phyloP scores from a whole-genome alignment of 2,329 filamentous ascomycete genomes.

The Colletotrichum magnum region DNA sequence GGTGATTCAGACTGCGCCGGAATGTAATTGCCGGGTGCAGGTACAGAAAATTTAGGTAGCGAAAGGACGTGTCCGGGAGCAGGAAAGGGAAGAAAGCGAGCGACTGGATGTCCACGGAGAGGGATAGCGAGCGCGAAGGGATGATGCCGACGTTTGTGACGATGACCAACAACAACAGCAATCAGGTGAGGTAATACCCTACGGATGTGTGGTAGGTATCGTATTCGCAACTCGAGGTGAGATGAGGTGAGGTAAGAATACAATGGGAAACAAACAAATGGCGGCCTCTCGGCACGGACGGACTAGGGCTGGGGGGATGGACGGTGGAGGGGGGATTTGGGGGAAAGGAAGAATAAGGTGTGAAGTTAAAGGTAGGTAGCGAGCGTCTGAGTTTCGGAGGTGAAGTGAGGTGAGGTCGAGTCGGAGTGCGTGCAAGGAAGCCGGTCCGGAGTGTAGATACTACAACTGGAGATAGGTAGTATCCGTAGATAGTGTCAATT shows the following conservation, averaged over 20 bases:
- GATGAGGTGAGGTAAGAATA: background rate
- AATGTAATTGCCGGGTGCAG: background rate
- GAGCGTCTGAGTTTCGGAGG: constrained; percentile 10
- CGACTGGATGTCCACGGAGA: constrained; percentile 6
- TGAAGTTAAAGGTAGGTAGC: background rate
- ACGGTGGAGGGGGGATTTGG: background rate
- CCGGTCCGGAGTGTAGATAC: background rate
- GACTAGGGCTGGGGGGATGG: constrained; percentile 20
- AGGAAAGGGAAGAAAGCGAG: constrained; percentile 21
- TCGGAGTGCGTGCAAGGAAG: background rate
- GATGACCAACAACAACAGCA: background rate
- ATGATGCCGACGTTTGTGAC: too few species aligned
- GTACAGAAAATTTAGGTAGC: constrained; percentile 8
- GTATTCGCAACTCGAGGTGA: too few species aligned
- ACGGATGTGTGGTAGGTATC: background rate
- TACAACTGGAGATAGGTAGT: background rate
- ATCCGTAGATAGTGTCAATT: background rate
- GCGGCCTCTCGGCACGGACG: constrained; percentile 24
- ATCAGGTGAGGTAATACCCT: constrained; percentile 4
- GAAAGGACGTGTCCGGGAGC: constrained; percentile 18
- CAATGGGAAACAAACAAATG: constrained; percentile 14
- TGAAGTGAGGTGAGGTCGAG: background rate
- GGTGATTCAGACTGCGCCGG: constrained; percentile 1
- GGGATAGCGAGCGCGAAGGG: background rate
- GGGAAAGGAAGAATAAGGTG: constrained; percentile 12